Evolutionary conservation across 2,329 filamentous ascomycete genomes (phyloP), one percentile per base, ranked within the genome.

Genomic region (Colletotrichum musicola): DNA sequence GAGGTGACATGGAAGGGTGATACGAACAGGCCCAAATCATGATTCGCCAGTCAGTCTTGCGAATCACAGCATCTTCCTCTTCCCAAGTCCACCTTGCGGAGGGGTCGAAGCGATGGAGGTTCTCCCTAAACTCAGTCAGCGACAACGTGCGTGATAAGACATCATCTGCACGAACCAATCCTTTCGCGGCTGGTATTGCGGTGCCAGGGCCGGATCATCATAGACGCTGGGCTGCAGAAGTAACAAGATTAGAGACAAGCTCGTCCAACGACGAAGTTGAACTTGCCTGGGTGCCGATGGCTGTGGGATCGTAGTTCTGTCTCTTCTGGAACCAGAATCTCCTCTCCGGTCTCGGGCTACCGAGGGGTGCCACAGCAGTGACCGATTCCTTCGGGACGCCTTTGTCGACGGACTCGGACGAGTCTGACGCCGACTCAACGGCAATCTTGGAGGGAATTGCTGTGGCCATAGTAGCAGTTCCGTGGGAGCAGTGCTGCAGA

Each of bases 21-120:
- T 9, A 87, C 72, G 70, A 20, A 53, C 86, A 88, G 0, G 84
- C 82, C 81, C 84, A 88, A 0, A 80, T 73, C 59, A 81, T 84
- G 44, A 88, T 85, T 20, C 79, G 80, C 69, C 81, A 81, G 69
- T 88, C 85, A 49, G 87, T 83, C 79, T 86, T 80, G 54, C 73
- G 72, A 14, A 79, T 69, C 1, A 80, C 63, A 4, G 67, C 67
- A 3, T 70, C 70, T 49, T 81, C 80, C 60, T 81, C 79, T 1
- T 73, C 70, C 74, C 77, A 78, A 0, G 79, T 80, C 80, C 79
- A 81, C 35, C 78, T 72, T 30, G 77, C 76, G 6, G 70, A 65
- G 0, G 79, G 79, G 49, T 81, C 77, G 63, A 81, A 81, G 0
- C 79, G 77, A 69, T 81, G 79, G 25, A 75, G 58, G 59, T 81